Percentiles rank a stretch among this genome's conserved stretches.
Evolutionary conservation across 2,329 filamentous ascomycete genomes (phyloP).

Genomic region (Diaporthe helianthi): DNA sequence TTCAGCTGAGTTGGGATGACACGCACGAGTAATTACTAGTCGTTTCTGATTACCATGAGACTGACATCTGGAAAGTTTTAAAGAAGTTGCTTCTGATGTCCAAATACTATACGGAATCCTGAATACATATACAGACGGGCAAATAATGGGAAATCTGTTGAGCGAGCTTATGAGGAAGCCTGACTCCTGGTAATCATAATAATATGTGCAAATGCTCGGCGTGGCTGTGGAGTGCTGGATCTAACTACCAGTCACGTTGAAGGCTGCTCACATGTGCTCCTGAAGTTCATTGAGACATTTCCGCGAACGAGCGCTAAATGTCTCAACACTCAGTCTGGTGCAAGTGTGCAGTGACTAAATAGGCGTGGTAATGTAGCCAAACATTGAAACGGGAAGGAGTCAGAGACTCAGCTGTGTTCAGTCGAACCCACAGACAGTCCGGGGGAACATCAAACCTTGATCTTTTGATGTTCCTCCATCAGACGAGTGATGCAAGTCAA

Average conservation of each 20-base stretch:
- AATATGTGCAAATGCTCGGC: background rate
- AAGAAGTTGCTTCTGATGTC: background rate
- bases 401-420: conserved; percentile 21
- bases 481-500: conserved; percentile 3
- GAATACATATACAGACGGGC: background rate
- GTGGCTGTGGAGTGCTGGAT: background rate
- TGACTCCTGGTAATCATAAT: background rate
- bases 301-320: background rate
- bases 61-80: background rate
- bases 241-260: background rate
- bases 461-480: background rate
- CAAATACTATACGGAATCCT: background rate
- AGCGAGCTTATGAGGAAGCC: too few species aligned
- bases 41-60: background rate
- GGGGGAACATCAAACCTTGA: conserved; percentile 13
- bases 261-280: background rate
- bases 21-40: background rate
- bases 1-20: background rate
- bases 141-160: too few species aligned
- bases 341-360: conserved; percentile 13
- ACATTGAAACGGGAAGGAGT: conserved; percentile 21
- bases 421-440: conserved; percentile 12
- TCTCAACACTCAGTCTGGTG: conserved; percentile 3
- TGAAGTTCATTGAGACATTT: background rate
- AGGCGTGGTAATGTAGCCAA: background rate